Percentiles rank a stretch among this genome's conserved stretches.
phyloP scores from a whole-genome alignment of 2,329 filamentous ascomycete genomes.

The Trichoderma aggressivum region DNA sequence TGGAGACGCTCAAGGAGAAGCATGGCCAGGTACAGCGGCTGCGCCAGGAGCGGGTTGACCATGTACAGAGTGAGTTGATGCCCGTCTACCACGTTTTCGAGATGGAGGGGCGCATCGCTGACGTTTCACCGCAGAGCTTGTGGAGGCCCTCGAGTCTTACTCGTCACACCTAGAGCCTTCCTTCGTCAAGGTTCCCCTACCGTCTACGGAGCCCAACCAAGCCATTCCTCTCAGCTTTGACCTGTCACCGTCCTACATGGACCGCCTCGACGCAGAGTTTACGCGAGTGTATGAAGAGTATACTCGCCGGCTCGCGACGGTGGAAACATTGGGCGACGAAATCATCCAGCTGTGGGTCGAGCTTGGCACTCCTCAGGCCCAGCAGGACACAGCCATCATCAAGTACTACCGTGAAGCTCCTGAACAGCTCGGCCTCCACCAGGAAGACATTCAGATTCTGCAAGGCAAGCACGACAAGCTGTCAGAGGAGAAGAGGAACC shows the following conservation, averaged over 20 bases:
- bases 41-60: conserved; percentile 88
- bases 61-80: conserved; percentile 75
- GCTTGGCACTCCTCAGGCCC: conserved; percentile 87
- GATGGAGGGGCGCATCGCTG: background rate
- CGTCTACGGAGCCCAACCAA: conserved; percentile 74
- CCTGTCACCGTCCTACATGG: conserved; percentile 84
- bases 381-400: conserved; percentile 83
- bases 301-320: conserved; percentile 71
- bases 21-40: conserved; percentile 74
- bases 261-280: conserved; percentile 84
- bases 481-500: conserved; percentile 79
- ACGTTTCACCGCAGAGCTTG: conserved; percentile 62
- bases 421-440: conserved; percentile 89
- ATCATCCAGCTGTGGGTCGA: conserved; percentile 96
- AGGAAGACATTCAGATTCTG: conserved; percentile 75
- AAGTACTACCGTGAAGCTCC: conserved; percentile 86
- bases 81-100: background rate
- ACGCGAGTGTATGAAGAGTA: conserved; percentile 96
- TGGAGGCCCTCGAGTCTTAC: conserved; percentile 90
- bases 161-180: conserved; percentile 90
- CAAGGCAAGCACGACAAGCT: conserved; percentile 75
- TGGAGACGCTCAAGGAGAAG: conserved; percentile 81
- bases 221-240: conserved; percentile 81
- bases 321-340: conserved; percentile 72
- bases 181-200: conserved; percentile 81